phyloP scores from a whole-genome alignment of 768 basidiomycete genomes.

The Clitopilus hobsonii region DNA sequence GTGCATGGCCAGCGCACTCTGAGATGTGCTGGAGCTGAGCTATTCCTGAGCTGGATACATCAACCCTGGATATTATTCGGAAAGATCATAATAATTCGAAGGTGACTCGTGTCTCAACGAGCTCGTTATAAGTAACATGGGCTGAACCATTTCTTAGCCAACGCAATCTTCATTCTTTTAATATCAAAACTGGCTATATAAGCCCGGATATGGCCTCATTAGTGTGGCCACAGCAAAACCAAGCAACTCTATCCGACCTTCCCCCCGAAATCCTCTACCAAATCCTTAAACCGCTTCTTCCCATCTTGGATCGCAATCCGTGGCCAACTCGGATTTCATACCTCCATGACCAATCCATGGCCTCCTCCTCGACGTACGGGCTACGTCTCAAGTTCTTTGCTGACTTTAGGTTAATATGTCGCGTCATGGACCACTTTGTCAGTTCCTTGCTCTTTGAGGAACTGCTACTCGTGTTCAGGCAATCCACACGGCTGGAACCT shows the following conservation, averaged over 20 bases:
- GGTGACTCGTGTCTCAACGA: neutral
- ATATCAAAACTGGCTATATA: too few relatives aligned
- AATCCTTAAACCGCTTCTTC: neutral
- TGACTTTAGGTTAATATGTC: neutral
- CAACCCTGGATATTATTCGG: neutral
- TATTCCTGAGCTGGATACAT: neutral
- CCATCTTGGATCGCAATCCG: neutral
- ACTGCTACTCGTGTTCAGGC: neutral
- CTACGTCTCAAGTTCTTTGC: neutral
- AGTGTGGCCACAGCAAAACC: too few relatives aligned
- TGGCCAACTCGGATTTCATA: neutral
- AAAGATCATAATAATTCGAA: neutral
- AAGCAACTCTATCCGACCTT: neutral
- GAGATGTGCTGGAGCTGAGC: neutral
- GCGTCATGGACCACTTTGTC: neutral
- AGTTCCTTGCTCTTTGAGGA: neutral
- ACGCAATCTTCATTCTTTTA: neutral
- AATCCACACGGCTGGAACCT: neutral
- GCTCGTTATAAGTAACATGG: neutral
- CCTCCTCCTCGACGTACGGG: neutral
- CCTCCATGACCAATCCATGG: neutral
- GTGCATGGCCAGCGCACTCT: neutral
- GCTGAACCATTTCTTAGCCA: neutral
- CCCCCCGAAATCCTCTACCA: neutral
- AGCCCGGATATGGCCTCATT: too few relatives aligned